phyloP scores from a whole-genome alignment of 768 basidiomycete species.

The Leccinum imitatum region DNA sequence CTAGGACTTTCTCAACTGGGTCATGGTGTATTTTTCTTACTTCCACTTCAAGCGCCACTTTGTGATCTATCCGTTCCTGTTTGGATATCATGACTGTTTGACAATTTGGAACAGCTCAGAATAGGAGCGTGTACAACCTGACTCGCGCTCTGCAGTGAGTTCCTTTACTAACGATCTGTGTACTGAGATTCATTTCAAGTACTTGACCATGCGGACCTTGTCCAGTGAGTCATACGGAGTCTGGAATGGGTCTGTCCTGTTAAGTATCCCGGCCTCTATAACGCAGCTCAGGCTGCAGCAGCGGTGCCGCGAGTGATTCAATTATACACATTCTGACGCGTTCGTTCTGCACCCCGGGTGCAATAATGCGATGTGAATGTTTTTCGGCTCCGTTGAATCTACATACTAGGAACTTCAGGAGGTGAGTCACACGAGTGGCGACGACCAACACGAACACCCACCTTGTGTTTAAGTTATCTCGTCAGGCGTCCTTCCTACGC shows the following conservation, averaged over 20 bases:
- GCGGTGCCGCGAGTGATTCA: not conserved
- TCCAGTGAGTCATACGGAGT: constrained; percentile 40
- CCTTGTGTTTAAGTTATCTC: constrained; percentile 57
- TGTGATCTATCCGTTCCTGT: not conserved
- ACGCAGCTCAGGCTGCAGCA: constrained; percentile 51
- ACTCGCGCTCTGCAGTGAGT: not conserved
- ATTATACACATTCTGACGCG: not conserved
- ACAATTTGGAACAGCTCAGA: not conserved
- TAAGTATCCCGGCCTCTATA: constrained; percentile 53
- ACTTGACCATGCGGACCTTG: constrained; percentile 42
- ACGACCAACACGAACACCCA: constrained; percentile 25
- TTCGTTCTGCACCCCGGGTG: constrained; percentile 12
- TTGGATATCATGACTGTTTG: not conserved
- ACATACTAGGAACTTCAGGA: constrained; percentile 22
- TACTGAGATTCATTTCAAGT: constrained; percentile 9
- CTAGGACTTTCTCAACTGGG: not conserved
- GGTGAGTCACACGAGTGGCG: constrained; percentile 17
- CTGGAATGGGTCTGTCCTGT: constrained; percentile 35
- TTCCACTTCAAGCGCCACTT: not conserved
- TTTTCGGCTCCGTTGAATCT: constrained; percentile 49
- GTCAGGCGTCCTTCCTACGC: constrained; percentile 64
- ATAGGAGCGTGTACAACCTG: not conserved
- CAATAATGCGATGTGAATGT: constrained; percentile 42
- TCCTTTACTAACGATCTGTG: not conserved
- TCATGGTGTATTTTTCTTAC: not conserved